These are phyloP conservation scores for Agaricus bisporus DNA, from an alignment of 768 basidiomycete species.

Conservation along the genomic window DNA sequence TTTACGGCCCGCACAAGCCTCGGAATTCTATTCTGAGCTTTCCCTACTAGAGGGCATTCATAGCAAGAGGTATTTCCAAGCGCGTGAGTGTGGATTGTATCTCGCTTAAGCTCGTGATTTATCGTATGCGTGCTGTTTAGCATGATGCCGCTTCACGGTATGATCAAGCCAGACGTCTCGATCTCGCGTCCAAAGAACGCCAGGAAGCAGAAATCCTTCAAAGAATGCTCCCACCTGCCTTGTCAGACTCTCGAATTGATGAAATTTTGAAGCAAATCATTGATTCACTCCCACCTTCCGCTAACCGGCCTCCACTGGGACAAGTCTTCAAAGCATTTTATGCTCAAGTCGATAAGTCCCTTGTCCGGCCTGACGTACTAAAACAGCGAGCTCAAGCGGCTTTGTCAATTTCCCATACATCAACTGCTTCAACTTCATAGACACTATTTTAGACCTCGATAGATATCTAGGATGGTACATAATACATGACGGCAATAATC, in stretches of 20 bases:
- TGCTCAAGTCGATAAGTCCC: slow-evolving; percentile 48
- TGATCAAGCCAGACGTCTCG: slow-evolving; percentile 47
- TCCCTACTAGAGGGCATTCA: slow-evolving; percentile 28
- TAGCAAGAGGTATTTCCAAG: slow-evolving; percentile 52
- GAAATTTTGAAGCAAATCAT: slow-evolving; percentile 38
- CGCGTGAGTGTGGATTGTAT: slow-evolving; percentile 40
- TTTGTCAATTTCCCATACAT: slow-evolving; percentile 9
- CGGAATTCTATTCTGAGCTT: background rate
- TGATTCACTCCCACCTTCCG: slow-evolving; percentile 19
- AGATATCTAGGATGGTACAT: background rate
- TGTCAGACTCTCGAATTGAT: slow-evolving; percentile 53
- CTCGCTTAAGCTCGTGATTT: background rate
- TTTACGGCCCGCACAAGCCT: background rate
- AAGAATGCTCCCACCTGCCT: slow-evolving; percentile 52
- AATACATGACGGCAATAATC: too few species aligned
- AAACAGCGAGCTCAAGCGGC: slow-evolving; percentile 40
- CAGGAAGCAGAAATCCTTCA: slow-evolving; percentile 51
- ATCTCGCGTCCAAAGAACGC: slow-evolving; percentile 59
- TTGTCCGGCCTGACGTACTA: slow-evolving; percentile 52
- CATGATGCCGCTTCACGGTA: slow-evolving; percentile 55
- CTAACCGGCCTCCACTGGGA: slow-evolving; percentile 35
- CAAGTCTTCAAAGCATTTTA: slow-evolving; percentile 61
- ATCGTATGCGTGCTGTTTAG: slow-evolving; percentile 25
- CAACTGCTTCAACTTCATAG: background rate
- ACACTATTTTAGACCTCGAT: background rate